Percentiles rank a stretch among this genome's conserved stretches.
These are phyloP conservation scores for Aspergillus uvarum DNA, from an alignment of 2,329 filamentous ascomycete species.

Conservation along the genomic window DNA sequence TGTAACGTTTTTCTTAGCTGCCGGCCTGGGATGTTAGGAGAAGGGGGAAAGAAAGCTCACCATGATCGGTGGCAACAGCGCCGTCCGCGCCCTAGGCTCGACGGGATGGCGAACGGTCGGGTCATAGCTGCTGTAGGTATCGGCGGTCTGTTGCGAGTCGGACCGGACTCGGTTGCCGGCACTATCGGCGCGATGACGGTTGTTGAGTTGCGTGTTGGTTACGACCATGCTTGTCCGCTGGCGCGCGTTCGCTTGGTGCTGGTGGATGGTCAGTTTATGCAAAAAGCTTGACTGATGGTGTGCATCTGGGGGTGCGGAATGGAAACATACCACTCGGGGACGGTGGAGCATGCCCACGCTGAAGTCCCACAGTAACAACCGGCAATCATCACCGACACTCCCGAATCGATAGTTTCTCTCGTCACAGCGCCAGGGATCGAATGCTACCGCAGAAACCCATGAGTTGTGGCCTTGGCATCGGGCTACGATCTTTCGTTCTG, in stretches of 20 bases:
- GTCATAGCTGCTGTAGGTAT: conserved; percentile 48
- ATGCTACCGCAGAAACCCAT: conserved; percentile 90
- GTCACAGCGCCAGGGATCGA: conserved; percentile 96
- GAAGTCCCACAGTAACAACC: conserved; percentile 94
- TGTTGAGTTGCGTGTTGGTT: conserved; percentile 38
- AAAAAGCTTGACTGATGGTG: background rate
- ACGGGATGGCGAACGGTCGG: conserved; percentile 73
- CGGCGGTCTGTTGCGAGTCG: conserved; percentile 64
- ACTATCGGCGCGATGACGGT: conserved; percentile 63
- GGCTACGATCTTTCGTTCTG: conserved; percentile 80
- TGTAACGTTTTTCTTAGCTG: conserved; percentile 36
- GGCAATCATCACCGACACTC: conserved; percentile 90
- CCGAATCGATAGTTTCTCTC: conserved; percentile 94
- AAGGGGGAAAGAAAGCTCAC: conserved; percentile 49
- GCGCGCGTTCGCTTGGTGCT: conserved; percentile 39
- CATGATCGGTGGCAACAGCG: conserved; percentile 87
- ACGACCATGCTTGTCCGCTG: conserved; percentile 39
- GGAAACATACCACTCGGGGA: conserved; percentile 71
- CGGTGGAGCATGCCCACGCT: conserved; percentile 93
- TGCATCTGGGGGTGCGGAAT: background rate
- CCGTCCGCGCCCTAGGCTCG: conserved; percentile 78
- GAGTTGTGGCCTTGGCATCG: conserved; percentile 93
- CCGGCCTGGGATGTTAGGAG: background rate
- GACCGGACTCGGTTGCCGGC: conserved; percentile 63
- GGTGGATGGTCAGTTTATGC: conserved; percentile 13